Base-by-base conservation (phyloP, 1,284 basidiomycete species). In the Ceratobasidium sp. region DNA sequence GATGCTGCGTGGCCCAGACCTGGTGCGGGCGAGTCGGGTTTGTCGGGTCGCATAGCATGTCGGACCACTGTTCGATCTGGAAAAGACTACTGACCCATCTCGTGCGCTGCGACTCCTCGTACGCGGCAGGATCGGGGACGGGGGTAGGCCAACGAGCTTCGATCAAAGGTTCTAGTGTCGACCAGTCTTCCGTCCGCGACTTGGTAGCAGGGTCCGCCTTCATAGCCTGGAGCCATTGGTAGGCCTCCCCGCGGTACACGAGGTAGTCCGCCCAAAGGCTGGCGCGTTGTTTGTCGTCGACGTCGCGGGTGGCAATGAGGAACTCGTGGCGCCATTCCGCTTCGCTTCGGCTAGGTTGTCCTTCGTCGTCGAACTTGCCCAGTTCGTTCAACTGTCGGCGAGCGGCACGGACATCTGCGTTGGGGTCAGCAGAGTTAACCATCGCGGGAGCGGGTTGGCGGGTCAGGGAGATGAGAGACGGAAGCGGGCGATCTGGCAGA, bases 81-180 rank as follows among this genome's bases (percentile, higher is more conserved):
- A 59, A 26, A 26, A 9, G 23, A 26, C 56, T 59, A 9, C 9
- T 26, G 9, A 9, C 15, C 56, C 56, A 59, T 59, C 26, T 12
- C 33, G 13, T 7, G 4, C 59, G 33, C 26, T 40, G 33, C 26
- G 13, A 6, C 26, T 28, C 59, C 20, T 20, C 59, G n/a, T 17
- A 33, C 7, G 33, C 9, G 13, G 9, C 33, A 3, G 4, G 59
- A 20, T 62, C 33, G 5, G n/a, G n/a, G 5, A 33, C 38, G 6
- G 62, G 62, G 38, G 65, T 67, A 20, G 65, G 44, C 65, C 65
- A 67, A 52, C 65, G 65, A 4, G 23, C 42, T 23, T 67, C 65
- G 65, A 67, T 67, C 12, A 48, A 40, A 20, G 65, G 65, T 26
- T 67, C 44, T 5, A 67, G 65, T 2, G 65, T 67, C 13, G 65